phyloP scores from a whole-genome alignment of 352 stramenopile species.

The Phytophthora pistaciae region DNA sequence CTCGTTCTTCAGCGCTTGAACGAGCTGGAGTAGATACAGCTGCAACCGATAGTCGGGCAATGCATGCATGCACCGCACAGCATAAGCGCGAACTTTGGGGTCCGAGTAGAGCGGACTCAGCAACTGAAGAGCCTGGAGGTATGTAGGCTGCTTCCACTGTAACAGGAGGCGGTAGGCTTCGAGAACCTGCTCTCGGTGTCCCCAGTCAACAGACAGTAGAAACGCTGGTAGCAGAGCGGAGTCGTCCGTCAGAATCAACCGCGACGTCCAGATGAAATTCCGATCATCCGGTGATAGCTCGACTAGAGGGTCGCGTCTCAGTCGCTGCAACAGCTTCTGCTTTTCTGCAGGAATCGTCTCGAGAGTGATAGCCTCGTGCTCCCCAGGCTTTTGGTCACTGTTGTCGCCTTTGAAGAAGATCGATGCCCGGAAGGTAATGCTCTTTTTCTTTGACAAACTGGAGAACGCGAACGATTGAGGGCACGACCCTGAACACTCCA shows the following conservation, averaged over 20 bases:
- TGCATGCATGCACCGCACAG: slow-evolving; percentile 90
- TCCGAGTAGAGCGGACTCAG: slow-evolving; percentile 88
- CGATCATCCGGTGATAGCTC: slow-evolving; percentile 66
- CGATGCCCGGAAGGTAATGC: slow-evolving; percentile 70
- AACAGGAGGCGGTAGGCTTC: slow-evolving; percentile 85
- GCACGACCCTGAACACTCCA: slow-evolving; percentile 55
- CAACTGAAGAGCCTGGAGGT: slow-evolving; percentile 89
- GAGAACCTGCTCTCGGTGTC: slow-evolving; percentile 75
- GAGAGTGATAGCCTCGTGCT: slow-evolving; percentile 22
- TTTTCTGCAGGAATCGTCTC: slow-evolving; percentile 46
- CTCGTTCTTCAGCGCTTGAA: slow-evolving; percentile 89
- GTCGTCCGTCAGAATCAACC: slow-evolving; percentile 64
- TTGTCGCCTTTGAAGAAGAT: slow-evolving; percentile 61
- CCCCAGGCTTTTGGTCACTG: slow-evolving; percentile 7
- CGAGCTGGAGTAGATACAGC: slow-evolving; percentile 89
- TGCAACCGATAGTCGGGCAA: slow-evolving; percentile 88
- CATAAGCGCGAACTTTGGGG: slow-evolving; percentile 93
- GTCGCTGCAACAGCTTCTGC: slow-evolving; percentile 52
- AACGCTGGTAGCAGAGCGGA: slow-evolving; percentile 87
- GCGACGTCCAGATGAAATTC: slow-evolving; percentile 78
- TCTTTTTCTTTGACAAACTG: slow-evolving; percentile 59
- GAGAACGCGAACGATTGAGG: slow-evolving; percentile 70
- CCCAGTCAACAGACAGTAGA: slow-evolving; percentile 88
- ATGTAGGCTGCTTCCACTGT: slow-evolving; percentile 82
- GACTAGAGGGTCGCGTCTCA: slow-evolving; percentile 75